These are phyloP conservation scores for Phaeosphaeriaceae sp. DNA, from an alignment of 2,329 filamentous ascomycete species.

Conservation along the genomic window DNA sequence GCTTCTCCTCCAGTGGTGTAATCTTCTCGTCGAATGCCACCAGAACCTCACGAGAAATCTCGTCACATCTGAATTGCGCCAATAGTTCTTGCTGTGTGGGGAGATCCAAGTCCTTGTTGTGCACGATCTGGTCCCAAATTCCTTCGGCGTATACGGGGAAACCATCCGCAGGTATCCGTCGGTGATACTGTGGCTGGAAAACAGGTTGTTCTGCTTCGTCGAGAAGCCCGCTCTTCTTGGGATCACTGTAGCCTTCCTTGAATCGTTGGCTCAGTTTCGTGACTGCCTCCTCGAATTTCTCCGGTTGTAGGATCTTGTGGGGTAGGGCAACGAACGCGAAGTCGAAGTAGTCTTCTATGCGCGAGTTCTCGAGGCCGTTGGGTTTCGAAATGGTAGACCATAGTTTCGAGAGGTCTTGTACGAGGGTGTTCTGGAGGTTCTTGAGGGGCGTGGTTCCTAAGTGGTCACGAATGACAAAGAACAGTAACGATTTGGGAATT, in stretches of 20 bases:
- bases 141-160: conserved; percentile 92
- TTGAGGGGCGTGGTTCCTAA: conserved; percentile 88
- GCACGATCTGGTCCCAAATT: conserved; percentile 97
- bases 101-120: conserved; percentile 97
- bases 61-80: conserved; percentile 96
- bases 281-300: conserved; percentile 85
- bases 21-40: conserved; percentile 84
- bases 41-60: conserved; percentile 90
- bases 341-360: conserved; percentile 97
- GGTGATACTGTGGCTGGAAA: conserved; percentile 92
- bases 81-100: conserved; percentile 96
- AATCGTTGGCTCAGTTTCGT: conserved; percentile 82
- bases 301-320: conserved; percentile 94
- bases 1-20: conserved; percentile 82
- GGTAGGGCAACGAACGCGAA: conserved; percentile 95
- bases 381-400: conserved; percentile 95
- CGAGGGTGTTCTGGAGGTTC: conserved; percentile 87
- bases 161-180: conserved; percentile 95
- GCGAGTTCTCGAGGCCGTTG: conserved; percentile 82
- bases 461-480: conserved; percentile 98
- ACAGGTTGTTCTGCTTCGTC: conserved; percentile 80
- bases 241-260: conserved; percentile 77
- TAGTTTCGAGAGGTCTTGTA: conserved; percentile 89
- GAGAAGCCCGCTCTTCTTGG: conserved; percentile 65
- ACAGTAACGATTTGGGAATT: conserved; percentile 87